Percentiles rank a stretch among this genome's conserved stretches.
These are phyloP conservation scores for Trematosphaeria pertusa DNA, from an alignment of 2,329 filamentous ascomycete species.

Conservation along the genomic window DNA sequence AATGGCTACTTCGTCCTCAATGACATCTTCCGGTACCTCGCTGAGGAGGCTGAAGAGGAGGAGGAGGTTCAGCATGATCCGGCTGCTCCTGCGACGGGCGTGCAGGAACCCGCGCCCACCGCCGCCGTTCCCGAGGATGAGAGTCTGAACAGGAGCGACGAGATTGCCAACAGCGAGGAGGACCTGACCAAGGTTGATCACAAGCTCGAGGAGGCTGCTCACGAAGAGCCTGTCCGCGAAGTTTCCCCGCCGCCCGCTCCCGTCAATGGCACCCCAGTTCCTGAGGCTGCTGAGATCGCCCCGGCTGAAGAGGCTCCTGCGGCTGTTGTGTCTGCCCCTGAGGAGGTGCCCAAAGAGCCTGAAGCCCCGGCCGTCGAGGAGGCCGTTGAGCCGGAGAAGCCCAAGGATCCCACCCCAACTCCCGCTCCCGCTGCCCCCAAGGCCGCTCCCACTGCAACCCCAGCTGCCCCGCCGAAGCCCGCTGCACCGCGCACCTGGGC, in stretches of 20 bases:
- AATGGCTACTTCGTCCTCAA: slow-evolving; percentile 98
- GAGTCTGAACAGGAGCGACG: slow-evolving; percentile 39
- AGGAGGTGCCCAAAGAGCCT: slow-evolving; percentile 47
- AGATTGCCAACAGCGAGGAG: slow-evolving; percentile 53
- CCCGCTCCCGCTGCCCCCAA: slow-evolving; percentile 62
- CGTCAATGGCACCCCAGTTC: slow-evolving; percentile 46
- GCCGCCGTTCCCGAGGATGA: slow-evolving; percentile 40
- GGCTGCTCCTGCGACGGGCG: slow-evolving; percentile 42
- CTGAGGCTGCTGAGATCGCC: slow-evolving; percentile 43
- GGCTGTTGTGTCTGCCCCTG: slow-evolving; percentile 38
- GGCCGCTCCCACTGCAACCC: slow-evolving; percentile 61
- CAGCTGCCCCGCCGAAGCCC: slow-evolving; percentile 65
- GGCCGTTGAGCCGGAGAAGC: slow-evolving; percentile 61
- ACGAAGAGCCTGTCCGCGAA: slow-evolving; percentile 40
- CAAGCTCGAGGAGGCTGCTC: slow-evolving; percentile 72
- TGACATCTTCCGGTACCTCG: slow-evolving; percentile 94
- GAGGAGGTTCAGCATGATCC: slow-evolving; percentile 50
- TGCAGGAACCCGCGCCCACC: slow-evolving; percentile 51
- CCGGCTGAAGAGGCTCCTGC: slow-evolving; percentile 50
- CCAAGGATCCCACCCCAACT: slow-evolving; percentile 67
- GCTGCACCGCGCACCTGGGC: slow-evolving; percentile 73
- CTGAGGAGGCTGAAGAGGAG: slow-evolving; percentile 78
- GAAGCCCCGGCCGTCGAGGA: slow-evolving; percentile 40
- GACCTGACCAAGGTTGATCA: slow-evolving; percentile 66
- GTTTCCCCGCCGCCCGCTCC: slow-evolving; percentile 35